Conservation (phyloP, 768 basidiomycete species). For the Rhodotorula sphaerocarpa region DNA sequence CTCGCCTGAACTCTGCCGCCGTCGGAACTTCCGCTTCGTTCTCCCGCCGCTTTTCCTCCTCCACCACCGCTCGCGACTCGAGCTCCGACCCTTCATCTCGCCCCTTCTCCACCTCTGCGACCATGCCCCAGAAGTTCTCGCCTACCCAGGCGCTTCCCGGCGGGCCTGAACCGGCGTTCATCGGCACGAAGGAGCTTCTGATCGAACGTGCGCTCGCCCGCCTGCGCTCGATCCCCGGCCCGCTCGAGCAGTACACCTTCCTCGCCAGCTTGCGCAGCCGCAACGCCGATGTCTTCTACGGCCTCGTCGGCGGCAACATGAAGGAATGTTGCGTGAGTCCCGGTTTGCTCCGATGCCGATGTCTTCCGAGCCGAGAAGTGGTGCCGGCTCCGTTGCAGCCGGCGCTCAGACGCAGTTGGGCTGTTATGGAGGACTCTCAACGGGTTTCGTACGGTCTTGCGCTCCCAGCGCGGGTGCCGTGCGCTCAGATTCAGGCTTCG, state of each 20-base stretch:
- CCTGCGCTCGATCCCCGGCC: slow-evolving; percentile 17
- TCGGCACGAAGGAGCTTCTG: slow-evolving; percentile 29
- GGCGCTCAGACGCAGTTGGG: too few species aligned
- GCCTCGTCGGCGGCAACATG: slow-evolving; percentile 63
- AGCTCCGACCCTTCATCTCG: background rate
- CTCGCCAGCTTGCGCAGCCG: slow-evolving; percentile 65
- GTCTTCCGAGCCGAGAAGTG: too few species aligned
- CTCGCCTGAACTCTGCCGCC: background rate
- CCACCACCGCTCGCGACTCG: background rate
- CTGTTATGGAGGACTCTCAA: too few species aligned
- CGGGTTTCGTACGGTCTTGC: too few species aligned
- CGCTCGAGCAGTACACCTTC: slow-evolving; percentile 74
- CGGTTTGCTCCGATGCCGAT: background rate
- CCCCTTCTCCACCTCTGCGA: background rate
- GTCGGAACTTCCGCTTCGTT: background rate
- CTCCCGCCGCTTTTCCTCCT: background rate
- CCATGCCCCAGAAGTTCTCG: background rate
- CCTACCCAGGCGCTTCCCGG: background rate
- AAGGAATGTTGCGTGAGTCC: slow-evolving; percentile 46
- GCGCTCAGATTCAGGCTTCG: too few species aligned
- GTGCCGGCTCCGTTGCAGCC: too few species aligned
- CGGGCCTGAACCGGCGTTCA: background rate
- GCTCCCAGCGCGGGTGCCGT: too few species aligned
- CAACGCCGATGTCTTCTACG: slow-evolving; percentile 69
- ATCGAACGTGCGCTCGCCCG: slow-evolving; percentile 35